Evolutionary conservation across 2,329 filamentous ascomycete genomes (phyloP), one percentile per base, ranked within the genome.

Genomic region (Ceratocystis smalleyi): DNA sequence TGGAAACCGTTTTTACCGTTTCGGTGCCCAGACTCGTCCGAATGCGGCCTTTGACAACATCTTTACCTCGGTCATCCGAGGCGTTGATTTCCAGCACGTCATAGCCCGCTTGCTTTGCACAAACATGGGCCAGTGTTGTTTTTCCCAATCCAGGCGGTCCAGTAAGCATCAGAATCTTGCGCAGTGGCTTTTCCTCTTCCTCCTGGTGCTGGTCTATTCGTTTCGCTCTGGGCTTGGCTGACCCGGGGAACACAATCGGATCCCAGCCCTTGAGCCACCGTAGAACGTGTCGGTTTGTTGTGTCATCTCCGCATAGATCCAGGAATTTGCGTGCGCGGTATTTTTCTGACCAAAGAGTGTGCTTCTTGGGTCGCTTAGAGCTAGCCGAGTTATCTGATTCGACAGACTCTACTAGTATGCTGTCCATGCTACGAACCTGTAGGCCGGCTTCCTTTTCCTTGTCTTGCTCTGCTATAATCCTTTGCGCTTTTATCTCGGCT

Each of bases 61-160:
- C 85, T 35, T 83, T 81, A 71, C 90, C 96, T 70, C 94, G 82
- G 72, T 99, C 95, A 71, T 99, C 94, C 70, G 92, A 97, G 7
- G 95, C 94, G 70, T 99, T 99, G 75, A 99, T 95, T 73, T 99
- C 94, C 71, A 97, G 82, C 0, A 95, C 88, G 71, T 97, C 94
- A 70, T 99, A 99, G 0, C 94, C 94, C 4, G 94, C 94, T 74
- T 99, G 94, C 69, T 81, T 86, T 0, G 95, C 95, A 72, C 94
- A 97, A 0, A 99, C 94, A 74, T 99, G 94, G 1, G 94, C 94
- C 59, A 99, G 74, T 0, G 94, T 99, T 0, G 94, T 99, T 77
- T 99, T 99, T 32, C 94, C 94, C 10, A 99, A 77, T 1, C 94
- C 94, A 0, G 94, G 94, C 0, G 94, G 91, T 0, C 94, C 95